Evolutionary conservation across 2,329 filamentous ascomycete genomes (phyloP), one percentile per base, ranked within the genome.

Genomic region (Phialophora expanda): DNA sequence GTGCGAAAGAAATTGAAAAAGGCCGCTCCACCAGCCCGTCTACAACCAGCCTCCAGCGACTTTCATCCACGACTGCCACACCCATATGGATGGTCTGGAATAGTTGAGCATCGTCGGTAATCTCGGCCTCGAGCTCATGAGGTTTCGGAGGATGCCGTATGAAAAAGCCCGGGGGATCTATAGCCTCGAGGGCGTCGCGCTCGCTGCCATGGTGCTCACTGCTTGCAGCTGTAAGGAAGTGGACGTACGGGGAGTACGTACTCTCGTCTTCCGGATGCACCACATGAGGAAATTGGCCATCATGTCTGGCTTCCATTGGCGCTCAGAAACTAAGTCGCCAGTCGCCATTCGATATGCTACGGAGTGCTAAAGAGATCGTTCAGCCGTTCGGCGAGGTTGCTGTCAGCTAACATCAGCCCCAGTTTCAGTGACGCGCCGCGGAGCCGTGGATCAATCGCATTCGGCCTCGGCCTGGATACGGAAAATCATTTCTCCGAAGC

Each of bases 81-180:
- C 76, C 76, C 74, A 78, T 76, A 63, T 78, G 76, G 12, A 77
- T 74, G 1, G 76, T 78, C 48, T 77, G 75, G 62, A 78, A 78
- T 5, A 78, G 73, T 5, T 71, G 61, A 6, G 59, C 59, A 14
- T 76, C 74, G 14, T 64, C 56, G 3, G 76, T 77, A 20, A 74
- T 68, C 53, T 67, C 68, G n/a, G 41, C 55, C 4, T 61, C 48
- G 2, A 77, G 70, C n/a, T 72, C 61, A 50, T 76, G 71, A 14
- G 75, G 76, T 11, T 70, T 66, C 1, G 74, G 73, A 11, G 74
- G 74, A 28, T 73, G 73, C 12, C 69, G 67, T 38, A 69, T 65
- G 32, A 61, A 57, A 28, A 69, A 68, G 14, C 69, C 69, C 9
- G 61, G 56, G 9, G 69, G 69, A 20, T 67, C 59, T 24, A 71